Base-by-base conservation (phyloP, 2,329 filamentous ascomycete species). In the Verticillium zaregamsianum region DNA sequence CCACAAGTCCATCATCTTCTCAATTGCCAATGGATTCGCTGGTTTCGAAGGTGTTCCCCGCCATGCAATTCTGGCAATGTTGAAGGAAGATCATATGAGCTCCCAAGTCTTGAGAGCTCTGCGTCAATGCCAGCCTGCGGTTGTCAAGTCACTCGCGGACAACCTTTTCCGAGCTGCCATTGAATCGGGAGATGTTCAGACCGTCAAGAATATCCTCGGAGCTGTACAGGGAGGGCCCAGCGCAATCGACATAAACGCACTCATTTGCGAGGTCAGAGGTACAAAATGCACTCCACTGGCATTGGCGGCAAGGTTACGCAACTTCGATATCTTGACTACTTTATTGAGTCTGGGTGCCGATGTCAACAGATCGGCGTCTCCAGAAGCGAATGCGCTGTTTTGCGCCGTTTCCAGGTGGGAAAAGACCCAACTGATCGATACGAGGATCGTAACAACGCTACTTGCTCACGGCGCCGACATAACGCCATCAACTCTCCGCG, bases 131-230 rank as follows among this genome's bases (percentile, higher is more conserved):
- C 52, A 14, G 5, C 23, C 52, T 3, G 5, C 2, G 15, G 5
- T 55, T 1, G 52, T n/a, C 14, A 55, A 55, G 5, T n/a, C 17
- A 17, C 20, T 55, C n/a, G n/a, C 17, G 17, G 52, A 55, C 31
- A 55, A 55, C 52, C 8, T 55, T 5, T 55, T 55, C 52, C 52
- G 52, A 28, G 52, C 52, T 8, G 52, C 52, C 7, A 17, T 55
- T 32, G 52, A 55, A 55, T 15, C 52, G 14, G 20, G n/a, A 15
- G 52, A 55, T n/a, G 20, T 2, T 15, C 52, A 55, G 23, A n/a
- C 17, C 17, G 52, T 55, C 31, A 32, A 25, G 17, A 28, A 11
- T 25, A 20, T 55, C 20, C 5, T 31, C 15, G 15, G n/a, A 55
- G 17, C 6, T 3, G 17, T 55, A 3, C 7, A 31, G 8, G 37